phyloP scores from a whole-genome alignment of 441 rosid genomes.

The Eruca vesicaria region DNA sequence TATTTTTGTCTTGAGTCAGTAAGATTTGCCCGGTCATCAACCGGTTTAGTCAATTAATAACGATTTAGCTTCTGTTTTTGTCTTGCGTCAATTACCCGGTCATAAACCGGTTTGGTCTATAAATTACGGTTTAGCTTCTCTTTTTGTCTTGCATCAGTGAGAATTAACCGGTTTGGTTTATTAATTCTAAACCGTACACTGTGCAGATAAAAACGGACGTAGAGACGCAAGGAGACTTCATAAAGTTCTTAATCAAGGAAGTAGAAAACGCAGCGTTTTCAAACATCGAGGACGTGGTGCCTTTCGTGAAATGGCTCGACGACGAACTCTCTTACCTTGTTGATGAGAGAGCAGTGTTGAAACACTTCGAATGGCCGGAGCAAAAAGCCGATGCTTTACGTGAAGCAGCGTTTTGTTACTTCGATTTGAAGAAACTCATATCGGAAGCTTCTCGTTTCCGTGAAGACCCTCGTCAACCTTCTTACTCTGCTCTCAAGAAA shows the following conservation, averaged over 20 bases:
- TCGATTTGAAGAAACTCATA: conserved; percentile 77
- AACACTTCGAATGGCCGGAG: conserved; percentile 97
- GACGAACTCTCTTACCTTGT: conserved; percentile 93
- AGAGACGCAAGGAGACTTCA: conserved; percentile 91
- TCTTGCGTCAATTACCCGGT: too few relatives aligned
- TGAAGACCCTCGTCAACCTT: conserved; percentile 61
- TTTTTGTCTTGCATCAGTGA: too few relatives aligned
- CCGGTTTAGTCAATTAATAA: conserved; percentile 3
- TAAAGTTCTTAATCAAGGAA: conserved; percentile 78
- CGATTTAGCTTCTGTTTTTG: too few relatives aligned
- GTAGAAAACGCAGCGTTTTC: conserved; percentile 82
- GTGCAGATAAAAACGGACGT: conserved; percentile 92
- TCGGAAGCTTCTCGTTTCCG: conserved; percentile 73
- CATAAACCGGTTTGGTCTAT: conserved; percentile 1
- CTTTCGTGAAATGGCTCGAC: conserved; percentile 94
- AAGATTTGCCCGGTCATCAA: conserved; percentile 35
- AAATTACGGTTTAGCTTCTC: too few relatives aligned
- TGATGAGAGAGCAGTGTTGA: conserved; percentile 92
- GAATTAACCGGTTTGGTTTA: not conserved
- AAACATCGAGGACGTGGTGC: conserved; percentile 83
- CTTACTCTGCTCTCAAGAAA: conserved; percentile 75
- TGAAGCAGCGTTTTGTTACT: conserved; percentile 91
- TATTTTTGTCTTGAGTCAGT: conserved; percentile 37
- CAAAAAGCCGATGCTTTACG: conserved; percentile 88
- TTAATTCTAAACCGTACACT: not conserved